Percentiles rank a stretch among this genome's conserved stretches.
Evolutionary conservation across 2,329 filamentous ascomycete genomes (phyloP).

Genomic region (Tympanopsis confertula): DNA sequence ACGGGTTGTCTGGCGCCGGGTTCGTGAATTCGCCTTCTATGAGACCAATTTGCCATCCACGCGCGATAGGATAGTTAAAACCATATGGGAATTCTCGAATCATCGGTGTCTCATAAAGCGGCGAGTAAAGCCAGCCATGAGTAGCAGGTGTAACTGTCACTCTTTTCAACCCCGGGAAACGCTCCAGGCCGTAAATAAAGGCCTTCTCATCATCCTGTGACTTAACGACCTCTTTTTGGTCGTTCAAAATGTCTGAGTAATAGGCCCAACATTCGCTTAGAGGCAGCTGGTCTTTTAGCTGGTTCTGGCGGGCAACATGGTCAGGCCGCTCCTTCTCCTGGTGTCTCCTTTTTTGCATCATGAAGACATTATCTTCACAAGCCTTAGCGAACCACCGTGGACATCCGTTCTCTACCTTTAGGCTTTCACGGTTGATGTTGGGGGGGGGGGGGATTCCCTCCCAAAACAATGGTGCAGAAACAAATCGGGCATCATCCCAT

Average conservation of each 20-base stretch:
- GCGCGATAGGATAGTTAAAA: conserved; percentile 24
- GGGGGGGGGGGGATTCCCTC: not conserved
- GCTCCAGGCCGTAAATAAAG: conserved; percentile 17
- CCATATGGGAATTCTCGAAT: conserved; percentile 23
- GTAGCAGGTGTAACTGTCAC: conserved; percentile 25
- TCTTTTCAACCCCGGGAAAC: conserved; percentile 20
- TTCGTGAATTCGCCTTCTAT: too few relatives aligned
- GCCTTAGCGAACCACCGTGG: not conserved
- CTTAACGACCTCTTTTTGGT: conserved; percentile 17
- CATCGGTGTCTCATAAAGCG: conserved; percentile 27
- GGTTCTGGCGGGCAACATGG: not conserved
- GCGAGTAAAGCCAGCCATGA: conserved; percentile 20
- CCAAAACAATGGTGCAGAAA: too few relatives aligned
- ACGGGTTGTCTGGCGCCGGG: too few relatives aligned
- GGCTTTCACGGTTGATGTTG: not conserved
- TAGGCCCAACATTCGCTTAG: conserved; percentile 13
- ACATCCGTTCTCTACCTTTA: not conserved
- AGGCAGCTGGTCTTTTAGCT: conserved; percentile 2
- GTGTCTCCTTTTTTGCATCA: not conserved
- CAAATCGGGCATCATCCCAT: not conserved
- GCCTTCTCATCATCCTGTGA: conserved; percentile 14
- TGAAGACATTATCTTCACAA: not conserved
- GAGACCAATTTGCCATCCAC: conserved; percentile 17
- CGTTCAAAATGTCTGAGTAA: conserved; percentile 17
- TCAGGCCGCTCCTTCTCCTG: not conserved